Base-by-base conservation (phyloP, 2,329 filamentous ascomycete species). In the Fusarium ambrosium region DNA sequence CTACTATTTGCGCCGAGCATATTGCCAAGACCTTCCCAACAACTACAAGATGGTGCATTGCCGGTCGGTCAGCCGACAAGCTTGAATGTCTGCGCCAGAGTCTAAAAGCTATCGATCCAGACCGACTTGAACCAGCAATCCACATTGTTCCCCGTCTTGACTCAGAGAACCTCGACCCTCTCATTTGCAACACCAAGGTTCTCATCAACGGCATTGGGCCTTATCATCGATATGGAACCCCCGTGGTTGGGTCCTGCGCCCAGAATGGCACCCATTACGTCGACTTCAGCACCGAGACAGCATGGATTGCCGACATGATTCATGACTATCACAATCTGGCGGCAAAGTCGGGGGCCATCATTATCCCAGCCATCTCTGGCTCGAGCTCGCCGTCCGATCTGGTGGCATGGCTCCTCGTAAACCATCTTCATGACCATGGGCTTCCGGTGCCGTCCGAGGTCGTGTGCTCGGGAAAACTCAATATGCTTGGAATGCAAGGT, bases 201-300 rank as follows among this genome's bases (percentile, higher is more conserved):
- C 32, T 63, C 14, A 63, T 63, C 43, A 63, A 63, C 22, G 61
- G 61, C 29, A 63, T 63, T 37, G 61, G 61, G 9, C 61, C 61
- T 5, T 63, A 63, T 41, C 43, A 63, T 16, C 61, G 61, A 20
- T 39, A 34, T 22, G 61, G 41, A n/a, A 63, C 61, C 29, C 61
- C 43, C 10, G 61, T 55, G 18, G 61, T 63, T 11, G 43, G 39
- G 43, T 53, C 61, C 4, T 55, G 61, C 48, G 61, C 61, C 4
- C 32, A 20, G 13, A 63, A 63, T 24, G 61, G 61, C n/a, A 63
- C 61, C 11, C 61, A 63, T n/a, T 63, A 63, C n/a, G 61, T 63
- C 43, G 61, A 63, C 20, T 63, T 63, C 22, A 63, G 61, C 32
- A 63, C 61, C 22, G 43, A 63, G 43, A 63, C 61, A n/a, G 61